Conservation (phyloP, 176 grass and related monocot genomes). For the Tillandsia leiboldiana region DNA sequence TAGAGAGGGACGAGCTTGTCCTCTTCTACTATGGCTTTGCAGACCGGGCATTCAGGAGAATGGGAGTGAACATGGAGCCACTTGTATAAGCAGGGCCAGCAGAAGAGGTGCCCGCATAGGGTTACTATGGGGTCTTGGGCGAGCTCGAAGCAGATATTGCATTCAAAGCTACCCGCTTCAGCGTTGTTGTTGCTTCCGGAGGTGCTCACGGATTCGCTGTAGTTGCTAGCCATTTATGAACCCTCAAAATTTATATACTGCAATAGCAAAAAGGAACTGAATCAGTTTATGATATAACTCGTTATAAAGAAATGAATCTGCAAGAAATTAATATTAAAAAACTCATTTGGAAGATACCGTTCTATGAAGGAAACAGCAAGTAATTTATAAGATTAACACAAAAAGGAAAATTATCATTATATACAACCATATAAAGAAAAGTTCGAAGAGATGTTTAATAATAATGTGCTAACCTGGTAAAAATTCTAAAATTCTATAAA, state of each 20-base stretch:
- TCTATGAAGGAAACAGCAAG: too few species aligned
- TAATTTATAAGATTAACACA: too few species aligned
- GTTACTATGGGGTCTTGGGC: slow-evolving; percentile 88
- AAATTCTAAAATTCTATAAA: too few species aligned
- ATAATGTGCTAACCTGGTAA: too few species aligned
- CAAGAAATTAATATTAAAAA: too few species aligned
- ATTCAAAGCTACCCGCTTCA: slow-evolving; percentile 56
- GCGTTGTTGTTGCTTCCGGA: slow-evolving; percentile 30
- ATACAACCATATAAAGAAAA: too few species aligned
- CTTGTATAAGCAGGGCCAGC: slow-evolving; percentile 91
- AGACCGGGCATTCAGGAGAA: slow-evolving; percentile 84
- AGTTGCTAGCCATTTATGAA: slow-evolving; percentile 41
- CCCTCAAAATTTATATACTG: background rate
- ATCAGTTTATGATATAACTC: too few species aligned
- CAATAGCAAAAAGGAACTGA: background rate
- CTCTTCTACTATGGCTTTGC: slow-evolving; percentile 85
- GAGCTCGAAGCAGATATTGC: slow-evolving; percentile 94
- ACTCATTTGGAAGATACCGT: too few species aligned
- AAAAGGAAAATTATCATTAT: too few species aligned
- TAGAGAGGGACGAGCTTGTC: slow-evolving; percentile 88
- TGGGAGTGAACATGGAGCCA: slow-evolving; percentile 64
- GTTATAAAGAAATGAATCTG: too few species aligned
- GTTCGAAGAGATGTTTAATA: too few species aligned
- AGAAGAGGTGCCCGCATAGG: slow-evolving; percentile 85
- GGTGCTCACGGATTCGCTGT: slow-evolving; percentile 31